Percentiles rank a stretch among this genome's conserved stretches.
phyloP scores from a whole-genome alignment of 1,284 basidiomycete genomes.

The Cutaneotrichosporon sp. region DNA sequence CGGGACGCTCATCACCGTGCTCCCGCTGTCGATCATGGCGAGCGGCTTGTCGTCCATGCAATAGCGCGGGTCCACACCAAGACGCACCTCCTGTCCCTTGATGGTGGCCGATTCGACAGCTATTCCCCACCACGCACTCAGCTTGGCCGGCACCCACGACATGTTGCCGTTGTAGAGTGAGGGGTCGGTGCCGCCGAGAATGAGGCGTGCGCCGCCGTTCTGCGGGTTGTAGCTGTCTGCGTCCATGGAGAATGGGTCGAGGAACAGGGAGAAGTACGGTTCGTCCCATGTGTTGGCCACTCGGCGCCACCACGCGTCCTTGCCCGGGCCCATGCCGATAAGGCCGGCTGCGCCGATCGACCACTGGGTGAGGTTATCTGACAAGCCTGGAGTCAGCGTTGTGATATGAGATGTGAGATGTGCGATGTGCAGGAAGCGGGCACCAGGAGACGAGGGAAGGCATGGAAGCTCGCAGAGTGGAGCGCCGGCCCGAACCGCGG shows the following conservation, averaged over 20 bases:
- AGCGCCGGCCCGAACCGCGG: too few species aligned
- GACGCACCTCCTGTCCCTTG: background rate
- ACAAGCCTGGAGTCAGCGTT: background rate
- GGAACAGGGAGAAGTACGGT: constrained; percentile 6
- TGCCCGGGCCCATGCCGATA: background rate
- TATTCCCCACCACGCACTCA: constrained; percentile 6
- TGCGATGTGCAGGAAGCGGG: background rate
- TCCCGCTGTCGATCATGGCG: constrained; percentile 3
- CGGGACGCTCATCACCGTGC: background rate
- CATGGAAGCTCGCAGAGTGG: background rate
- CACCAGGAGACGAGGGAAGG: background rate
- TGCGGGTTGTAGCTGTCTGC: constrained; percentile 1
- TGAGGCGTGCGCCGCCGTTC: background rate
- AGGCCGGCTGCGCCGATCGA: constrained; percentile 56
- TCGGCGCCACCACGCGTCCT: background rate
- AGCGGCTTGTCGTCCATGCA: background rate
- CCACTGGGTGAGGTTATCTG: constrained; percentile 6
- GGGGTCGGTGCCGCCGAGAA: constrained; percentile 7
- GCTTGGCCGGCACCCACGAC: constrained; percentile 1
- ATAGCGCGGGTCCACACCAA: background rate
- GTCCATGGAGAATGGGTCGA: background rate
- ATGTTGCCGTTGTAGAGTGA: constrained; percentile 9
- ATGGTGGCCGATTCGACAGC: constrained; percentile 8
- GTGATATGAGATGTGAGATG: too few species aligned
- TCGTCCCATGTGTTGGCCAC: background rate